phyloP scores from a whole-genome alignment of 371 early-diverging fungal genomes.

The Saksenaea oblongispora region DNA sequence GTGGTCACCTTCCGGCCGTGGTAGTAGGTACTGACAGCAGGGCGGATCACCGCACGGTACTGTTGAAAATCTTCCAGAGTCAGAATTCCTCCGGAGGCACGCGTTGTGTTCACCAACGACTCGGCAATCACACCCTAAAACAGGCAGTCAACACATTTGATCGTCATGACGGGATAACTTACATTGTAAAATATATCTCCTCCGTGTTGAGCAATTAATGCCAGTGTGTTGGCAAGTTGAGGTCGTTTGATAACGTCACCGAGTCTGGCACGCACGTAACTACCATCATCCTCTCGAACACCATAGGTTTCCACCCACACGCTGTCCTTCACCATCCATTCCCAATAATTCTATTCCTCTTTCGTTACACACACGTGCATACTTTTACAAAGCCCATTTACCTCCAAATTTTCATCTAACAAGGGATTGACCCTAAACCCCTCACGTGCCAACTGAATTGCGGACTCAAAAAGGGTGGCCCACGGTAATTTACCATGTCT shows the following conservation, averaged over 20 bases:
- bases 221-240: conserved; percentile 81
- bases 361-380: conserved; percentile 32
- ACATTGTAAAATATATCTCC: conserved; percentile 84
- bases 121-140: conserved; percentile 77
- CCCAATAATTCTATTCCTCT: not conserved
- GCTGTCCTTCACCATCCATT: conserved; percentile 41
- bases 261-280: conserved; percentile 26
- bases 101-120: conserved; percentile 68
- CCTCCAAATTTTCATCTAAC: conserved; percentile 59
- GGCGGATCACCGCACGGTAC: conserved; percentile 67
- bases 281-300: conserved; percentile 58
- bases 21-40: conserved; percentile 71
- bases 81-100: conserved; percentile 78
- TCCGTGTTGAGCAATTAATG: conserved; percentile 80
- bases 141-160: not conserved
- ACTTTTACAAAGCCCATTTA: conserved; percentile 53
- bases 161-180: not conserved
- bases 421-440: conserved; percentile 74
- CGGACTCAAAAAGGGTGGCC: conserved; percentile 81
- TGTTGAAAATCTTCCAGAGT: conserved; percentile 77
- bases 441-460: conserved; percentile 76
- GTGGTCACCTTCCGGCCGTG: conserved; percentile 76
- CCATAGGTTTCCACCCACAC: conserved; percentile 65
- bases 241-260: conserved; percentile 79
- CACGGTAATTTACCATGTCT: conserved; percentile 86